Conservation (phyloP, 805 yeast genomes). For the Cyberlindnera americana region DNA sequence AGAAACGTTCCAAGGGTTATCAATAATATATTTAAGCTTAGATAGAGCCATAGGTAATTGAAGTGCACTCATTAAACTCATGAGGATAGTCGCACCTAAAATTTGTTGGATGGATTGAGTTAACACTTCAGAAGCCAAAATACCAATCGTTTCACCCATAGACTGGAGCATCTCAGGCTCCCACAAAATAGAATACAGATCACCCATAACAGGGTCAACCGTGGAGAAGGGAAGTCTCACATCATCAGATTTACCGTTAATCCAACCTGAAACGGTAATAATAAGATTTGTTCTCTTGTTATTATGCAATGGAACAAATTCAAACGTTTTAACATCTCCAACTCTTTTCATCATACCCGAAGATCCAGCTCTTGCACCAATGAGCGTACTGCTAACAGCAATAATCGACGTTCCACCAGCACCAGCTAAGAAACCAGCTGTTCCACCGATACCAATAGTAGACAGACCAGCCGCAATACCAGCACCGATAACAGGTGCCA, state of each 20-base stretch:
- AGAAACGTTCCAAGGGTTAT: conserved; percentile 98
- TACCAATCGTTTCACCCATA: conserved; percentile 93
- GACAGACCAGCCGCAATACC: conserved; percentile 97
- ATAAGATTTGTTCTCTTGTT: conserved; percentile 84
- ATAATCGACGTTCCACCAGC: conserved; percentile 95
- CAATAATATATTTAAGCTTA: conserved; percentile 82
- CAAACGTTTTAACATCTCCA: conserved; percentile 92
- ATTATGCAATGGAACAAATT: conserved; percentile 88
- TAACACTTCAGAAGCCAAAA: conserved; percentile 89
- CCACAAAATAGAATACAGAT: conserved; percentile 87
- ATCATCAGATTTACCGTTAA: conserved; percentile 93
- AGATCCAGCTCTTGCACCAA: conserved; percentile 88
- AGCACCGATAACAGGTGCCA: conserved; percentile 98
- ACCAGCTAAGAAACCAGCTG: conserved; percentile 89
- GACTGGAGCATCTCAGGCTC: conserved; percentile 97
- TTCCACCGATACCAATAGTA: conserved; percentile 93
- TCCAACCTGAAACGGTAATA: conserved; percentile 95
- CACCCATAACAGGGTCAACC: conserved; percentile 97
- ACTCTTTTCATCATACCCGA: conserved; percentile 81
- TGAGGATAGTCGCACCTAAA: conserved; percentile 83
- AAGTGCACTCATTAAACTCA: conserved; percentile 88
- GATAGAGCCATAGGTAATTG: conserved; percentile 91
- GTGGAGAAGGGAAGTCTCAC: conserved; percentile 94
- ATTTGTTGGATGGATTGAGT: conserved; percentile 94
- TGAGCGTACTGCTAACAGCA: conserved; percentile 84